Evolutionary conservation across 345 rosid genomes (phyloP), one percentile per base, ranked within the genome.

Genomic region (Cardamine chenopodiifolia): DNA sequence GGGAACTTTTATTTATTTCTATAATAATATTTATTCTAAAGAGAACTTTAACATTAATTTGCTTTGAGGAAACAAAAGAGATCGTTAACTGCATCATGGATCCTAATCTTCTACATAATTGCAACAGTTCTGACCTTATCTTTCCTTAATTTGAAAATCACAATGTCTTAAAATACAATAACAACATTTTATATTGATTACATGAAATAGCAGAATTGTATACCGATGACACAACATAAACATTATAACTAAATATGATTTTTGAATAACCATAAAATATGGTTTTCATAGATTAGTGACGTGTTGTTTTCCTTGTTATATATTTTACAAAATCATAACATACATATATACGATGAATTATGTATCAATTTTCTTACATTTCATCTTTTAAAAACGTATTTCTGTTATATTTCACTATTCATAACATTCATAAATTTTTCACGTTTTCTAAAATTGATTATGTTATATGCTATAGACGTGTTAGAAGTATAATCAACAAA

Each of bases 61-160:
- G 64, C 12, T 42, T 40, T 29, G 17, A 8, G 35, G 44, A 63
- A 22, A 8, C 48, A 29, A n/a, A 40, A 31, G 25, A 40, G 3
- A 53, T 34, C 13, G 13, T 3, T 42, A n/a, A 7, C 31, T 73
- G 35, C 64, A 54, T 31, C 23, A 1, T 22, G 26, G 18, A 55
- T 44, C 71, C 37, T 55, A 54, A 23, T 53, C 47, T 42, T 56
- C 32, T 20, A 29, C 35, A 35, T 40, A 61, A 35, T 49, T 62
- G 31, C 40, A 18, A 25, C 61, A 8, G 17, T 6, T 72, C 12
- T 62, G 20, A 14, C 14, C 7, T 35, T 61, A 12, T n/a, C 4
- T 44, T 26, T 28, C 10, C 19, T 28, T 45, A 45, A 7, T 45
- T 17, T n/a, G 4, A 7, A n/a, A 45, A 45, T 45, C 18, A 1